Evolutionary conservation across 1,139 yeast genomes (phyloP).

Genomic region (Debaryomyces subglobosus): DNA sequence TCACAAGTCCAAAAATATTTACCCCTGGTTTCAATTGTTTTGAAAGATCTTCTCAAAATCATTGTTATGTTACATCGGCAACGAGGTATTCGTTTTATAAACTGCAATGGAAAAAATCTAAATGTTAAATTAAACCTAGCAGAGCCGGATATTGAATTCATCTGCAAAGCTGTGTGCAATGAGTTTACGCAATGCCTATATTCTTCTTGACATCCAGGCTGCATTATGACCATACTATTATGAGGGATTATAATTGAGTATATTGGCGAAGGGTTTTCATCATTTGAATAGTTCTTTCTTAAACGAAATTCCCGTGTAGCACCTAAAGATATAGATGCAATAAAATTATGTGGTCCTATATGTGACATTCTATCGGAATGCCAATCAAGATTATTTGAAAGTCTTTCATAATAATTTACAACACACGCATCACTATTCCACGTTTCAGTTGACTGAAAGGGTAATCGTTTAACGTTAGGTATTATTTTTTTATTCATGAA

Average conservation of each 20-base stretch:
- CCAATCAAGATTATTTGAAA: constrained; percentile 61
- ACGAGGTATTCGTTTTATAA: constrained; percentile 42
- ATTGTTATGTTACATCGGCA: constrained; percentile 54
- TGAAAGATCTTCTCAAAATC: constrained; percentile 52
- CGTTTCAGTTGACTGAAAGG: constrained; percentile 21
- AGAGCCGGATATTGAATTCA: constrained; percentile 52
- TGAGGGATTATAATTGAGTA: constrained; percentile 63
- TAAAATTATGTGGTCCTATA: constrained; percentile 68
- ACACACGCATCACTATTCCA: constrained; percentile 61
- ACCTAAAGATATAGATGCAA: constrained; percentile 69
- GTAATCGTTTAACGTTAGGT: constrained; percentile 29
- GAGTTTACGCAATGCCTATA: constrained; percentile 56
- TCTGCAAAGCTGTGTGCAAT: constrained; percentile 30
- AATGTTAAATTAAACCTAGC: constrained; percentile 65
- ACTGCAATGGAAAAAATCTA: constrained; percentile 49
- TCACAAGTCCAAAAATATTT: constrained; percentile 58
- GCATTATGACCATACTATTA: constrained; percentile 68
- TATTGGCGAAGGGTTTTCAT: constrained; percentile 23
- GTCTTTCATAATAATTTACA: constrained; percentile 55
- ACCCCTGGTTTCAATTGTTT: constrained; percentile 46
- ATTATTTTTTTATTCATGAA: constrained; percentile 41
- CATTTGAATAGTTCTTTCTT: constrained; percentile 35
- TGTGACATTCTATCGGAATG: constrained; percentile 74
- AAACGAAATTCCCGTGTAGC: constrained; percentile 66
- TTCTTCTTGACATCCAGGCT: constrained; percentile 75